These are phyloP conservation scores for Schoenoplectus triqueter DNA, from an alignment of 202 grass and related monocot genomes.

Conservation along the genomic window DNA sequence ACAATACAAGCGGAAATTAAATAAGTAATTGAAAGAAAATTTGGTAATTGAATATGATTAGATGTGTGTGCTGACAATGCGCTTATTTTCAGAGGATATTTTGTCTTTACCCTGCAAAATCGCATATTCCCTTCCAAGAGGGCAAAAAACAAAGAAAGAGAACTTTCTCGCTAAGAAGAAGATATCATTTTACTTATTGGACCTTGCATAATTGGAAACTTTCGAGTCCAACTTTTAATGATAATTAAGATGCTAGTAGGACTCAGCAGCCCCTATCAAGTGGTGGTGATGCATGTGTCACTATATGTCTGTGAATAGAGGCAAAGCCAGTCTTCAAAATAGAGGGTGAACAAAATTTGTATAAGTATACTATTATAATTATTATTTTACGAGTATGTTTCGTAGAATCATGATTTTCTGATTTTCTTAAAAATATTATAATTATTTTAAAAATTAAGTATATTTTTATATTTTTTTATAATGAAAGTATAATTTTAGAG, in stretches of 20 bases:
- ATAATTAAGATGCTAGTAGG: neutral
- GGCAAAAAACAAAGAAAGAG: conserved; percentile 15
- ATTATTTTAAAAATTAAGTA: no score
- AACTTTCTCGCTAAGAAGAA: conserved; percentile 50
- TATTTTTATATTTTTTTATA: no score
- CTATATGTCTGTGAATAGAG: neutral
- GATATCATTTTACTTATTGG: conserved; percentile 37
- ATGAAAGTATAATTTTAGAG: no score
- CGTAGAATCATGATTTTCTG: no score
- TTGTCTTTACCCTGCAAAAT: neutral
- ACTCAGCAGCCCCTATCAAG: neutral
- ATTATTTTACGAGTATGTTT: no score
- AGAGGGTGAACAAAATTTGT: no score
- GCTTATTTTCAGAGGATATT: conserved; percentile 32
- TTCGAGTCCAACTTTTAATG: conserved; percentile 11
- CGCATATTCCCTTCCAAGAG: neutral
- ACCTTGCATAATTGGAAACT: conserved; percentile 16
- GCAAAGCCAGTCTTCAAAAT: no score
- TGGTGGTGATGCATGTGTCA: neutral
- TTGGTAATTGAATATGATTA: conserved; percentile 44
- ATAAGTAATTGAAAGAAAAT: conserved; percentile 23
- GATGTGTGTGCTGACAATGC: conserved; percentile 4
- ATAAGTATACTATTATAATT: no score
- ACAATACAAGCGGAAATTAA: conserved; percentile 32
- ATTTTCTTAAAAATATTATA: no score